Evolutionary conservation across 148 eudicot species (phyloP), one percentile per base, ranked within the genome.

Genomic region (Chenopodium quinoa): DNA sequence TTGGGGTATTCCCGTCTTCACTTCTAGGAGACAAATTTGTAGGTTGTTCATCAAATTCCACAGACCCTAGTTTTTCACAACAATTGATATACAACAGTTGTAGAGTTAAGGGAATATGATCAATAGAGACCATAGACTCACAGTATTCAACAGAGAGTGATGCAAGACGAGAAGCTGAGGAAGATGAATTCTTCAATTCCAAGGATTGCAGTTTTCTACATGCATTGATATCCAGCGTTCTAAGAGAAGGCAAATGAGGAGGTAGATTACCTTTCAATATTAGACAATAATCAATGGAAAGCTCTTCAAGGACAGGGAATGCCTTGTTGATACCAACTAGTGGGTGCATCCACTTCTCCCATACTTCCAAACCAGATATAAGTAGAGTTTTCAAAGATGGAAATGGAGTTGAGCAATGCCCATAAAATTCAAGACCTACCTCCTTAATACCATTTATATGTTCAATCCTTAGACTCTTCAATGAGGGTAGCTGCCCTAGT

Each of bases 311-410:
- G 16, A 9, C 1, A 1, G 34, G 76, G 34, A 74, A 74, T 74
- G 29, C 77, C 52, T 11, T 48, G 52, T 27, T 29, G 44, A 48
- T 12, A 5, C 8, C 64, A 14, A 7, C 34, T 29, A 65, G 17
- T 65, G 69, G 32, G 77, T 52, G 64, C 37, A 25, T 19, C 77
- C 77, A 75, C 77, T 75, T 60, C 77, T 75, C 65, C 64, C 64
- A 75, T 1, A 64, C 14, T 25, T 16, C 6, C 77, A 75, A 52
- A 29, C 8, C 11, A 17, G 9, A 3, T 19, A 75, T 29, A 9
- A 2, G 16, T 34, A 75, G 65, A 54, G 32, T 27, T 9, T 75
- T 34, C 65, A 75, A 27, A 27, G 77, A 2, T 0, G 64, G 77
- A 75, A 75, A 75, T 52, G 77, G 58, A 60, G 19, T 54, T 27